Evolutionary conservation across 768 basidiomycete genomes (phyloP).

Genomic region (Mrakia gelida): DNA sequence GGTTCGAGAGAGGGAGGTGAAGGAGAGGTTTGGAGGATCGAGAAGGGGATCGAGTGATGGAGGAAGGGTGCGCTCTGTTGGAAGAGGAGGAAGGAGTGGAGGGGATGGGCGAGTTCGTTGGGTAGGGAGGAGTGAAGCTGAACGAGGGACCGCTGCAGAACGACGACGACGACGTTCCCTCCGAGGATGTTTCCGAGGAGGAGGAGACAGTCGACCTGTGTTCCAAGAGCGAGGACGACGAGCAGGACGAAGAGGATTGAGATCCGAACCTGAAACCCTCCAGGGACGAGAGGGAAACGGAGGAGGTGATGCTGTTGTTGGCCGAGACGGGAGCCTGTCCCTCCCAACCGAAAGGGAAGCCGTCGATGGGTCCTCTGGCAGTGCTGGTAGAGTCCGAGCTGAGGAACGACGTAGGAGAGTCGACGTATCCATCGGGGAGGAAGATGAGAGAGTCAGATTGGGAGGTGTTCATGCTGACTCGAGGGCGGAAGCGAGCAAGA

Average conservation of each 20-base stretch:
- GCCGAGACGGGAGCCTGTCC: background rate
- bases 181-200: background rate
- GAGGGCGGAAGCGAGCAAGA: too few relatives aligned
- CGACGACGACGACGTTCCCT: conserved; percentile 9
- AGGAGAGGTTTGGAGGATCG: conserved; percentile 2
- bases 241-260: background rate
- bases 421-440: conserved; percentile 1
- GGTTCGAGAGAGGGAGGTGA: background rate
- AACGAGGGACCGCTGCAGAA: conserved; percentile 3
- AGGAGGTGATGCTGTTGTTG: background rate
- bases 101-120: background rate
- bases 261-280: conserved; percentile 6
- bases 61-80: background rate
- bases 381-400: background rate
- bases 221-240: background rate
- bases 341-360: conserved; percentile 5
- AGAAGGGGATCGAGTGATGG: background rate
- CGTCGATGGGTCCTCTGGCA: background rate
- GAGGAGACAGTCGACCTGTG: conserved; percentile 6
- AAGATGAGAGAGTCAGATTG: conserved; percentile 7
- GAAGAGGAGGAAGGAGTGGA: background rate
- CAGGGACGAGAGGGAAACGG: conserved; percentile 4
- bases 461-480: background rate
- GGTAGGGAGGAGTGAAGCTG: background rate
- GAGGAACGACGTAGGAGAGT: conserved; percentile 1